A percentile compares a stretch with the other conserved stretches of the same genome.
Evolutionary conservation across 148 eudicot genomes (phyloP).

Genomic region (Salicornia ramosissima): DNA sequence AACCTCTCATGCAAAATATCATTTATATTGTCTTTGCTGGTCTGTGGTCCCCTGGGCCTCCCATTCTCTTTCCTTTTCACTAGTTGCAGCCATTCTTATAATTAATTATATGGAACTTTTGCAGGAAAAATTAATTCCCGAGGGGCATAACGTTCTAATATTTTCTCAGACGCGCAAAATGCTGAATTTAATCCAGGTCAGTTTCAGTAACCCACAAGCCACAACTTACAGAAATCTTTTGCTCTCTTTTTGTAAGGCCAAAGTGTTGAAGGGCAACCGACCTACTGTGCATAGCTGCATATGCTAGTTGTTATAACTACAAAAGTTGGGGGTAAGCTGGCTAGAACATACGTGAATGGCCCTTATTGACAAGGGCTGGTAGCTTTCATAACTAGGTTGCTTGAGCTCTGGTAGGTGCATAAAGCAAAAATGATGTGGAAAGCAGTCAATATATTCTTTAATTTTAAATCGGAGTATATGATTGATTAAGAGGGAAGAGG

Average conservation of each 20-base stretch:
- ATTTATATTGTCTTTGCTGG: conserved; percentile 77
- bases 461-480: too few species aligned
- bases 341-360: background rate
- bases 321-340: background rate
- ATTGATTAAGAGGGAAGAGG: background rate
- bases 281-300: background rate
- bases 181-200: conserved; percentile 88
- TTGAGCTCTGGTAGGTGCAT: background rate
- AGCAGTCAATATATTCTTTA: background rate
- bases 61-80: conserved; percentile 5
- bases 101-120: background rate
- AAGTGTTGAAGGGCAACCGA: background rate
- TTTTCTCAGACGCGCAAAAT: conserved; percentile 98
- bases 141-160: conserved; percentile 87
- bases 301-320: background rate
- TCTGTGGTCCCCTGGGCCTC: conserved; percentile 30
- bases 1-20: conserved; percentile 89
- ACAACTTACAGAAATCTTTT: background rate
- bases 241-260: background rate
- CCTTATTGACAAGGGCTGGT: conserved; percentile 4
- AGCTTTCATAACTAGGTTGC: background rate
- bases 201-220: conserved; percentile 12
- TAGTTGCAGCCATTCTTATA: background rate
- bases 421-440: background rate
- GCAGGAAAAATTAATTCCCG: conserved; percentile 68